phyloP scores from a whole-genome alignment of 345 rosid species.

The Salix koriyanagi region DNA sequence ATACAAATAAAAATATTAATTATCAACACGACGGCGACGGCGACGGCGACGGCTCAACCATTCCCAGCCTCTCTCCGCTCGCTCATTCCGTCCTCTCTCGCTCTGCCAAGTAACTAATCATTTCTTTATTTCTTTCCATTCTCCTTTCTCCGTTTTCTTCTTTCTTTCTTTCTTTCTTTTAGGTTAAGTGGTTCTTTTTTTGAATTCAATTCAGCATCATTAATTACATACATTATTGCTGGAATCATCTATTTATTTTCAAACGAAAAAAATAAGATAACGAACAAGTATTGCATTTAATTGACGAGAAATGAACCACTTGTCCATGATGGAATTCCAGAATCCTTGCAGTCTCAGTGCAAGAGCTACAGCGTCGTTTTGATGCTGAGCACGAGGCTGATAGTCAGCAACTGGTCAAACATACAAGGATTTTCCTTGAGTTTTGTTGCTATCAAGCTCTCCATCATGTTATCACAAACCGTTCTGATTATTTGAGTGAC shows the following conservation, averaged over 20 bases:
- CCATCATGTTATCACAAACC: slow-evolving; percentile 24
- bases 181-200: not conserved
- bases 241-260: no score
- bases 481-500: slow-evolving; percentile 65
- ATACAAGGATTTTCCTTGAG: slow-evolving; percentile 72
- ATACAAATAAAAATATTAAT: no score
- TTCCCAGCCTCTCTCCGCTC: slow-evolving; percentile 76
- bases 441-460: slow-evolving; percentile 78
- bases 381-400: slow-evolving; percentile 74
- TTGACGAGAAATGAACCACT: no score
- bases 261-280: no score
- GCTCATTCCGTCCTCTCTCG: slow-evolving; percentile 89
- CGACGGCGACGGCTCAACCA: slow-evolving; percentile 13
- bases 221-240: no score
- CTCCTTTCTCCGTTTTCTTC: not conserved
- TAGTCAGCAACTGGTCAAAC: slow-evolving; percentile 61
- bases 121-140: not conserved
- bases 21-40: slow-evolving; percentile 16
- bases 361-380: slow-evolving; percentile 63
- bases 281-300: no score
- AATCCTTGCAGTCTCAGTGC: slow-evolving; percentile 59
- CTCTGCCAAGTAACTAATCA: slow-evolving; percentile 58
- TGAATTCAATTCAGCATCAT: no score
- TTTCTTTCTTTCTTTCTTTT: not conserved
- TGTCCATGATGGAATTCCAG: slow-evolving; percentile 24